Conservation (phyloP, 306 rosid genomes). For the Cajanus cajan region DNA sequence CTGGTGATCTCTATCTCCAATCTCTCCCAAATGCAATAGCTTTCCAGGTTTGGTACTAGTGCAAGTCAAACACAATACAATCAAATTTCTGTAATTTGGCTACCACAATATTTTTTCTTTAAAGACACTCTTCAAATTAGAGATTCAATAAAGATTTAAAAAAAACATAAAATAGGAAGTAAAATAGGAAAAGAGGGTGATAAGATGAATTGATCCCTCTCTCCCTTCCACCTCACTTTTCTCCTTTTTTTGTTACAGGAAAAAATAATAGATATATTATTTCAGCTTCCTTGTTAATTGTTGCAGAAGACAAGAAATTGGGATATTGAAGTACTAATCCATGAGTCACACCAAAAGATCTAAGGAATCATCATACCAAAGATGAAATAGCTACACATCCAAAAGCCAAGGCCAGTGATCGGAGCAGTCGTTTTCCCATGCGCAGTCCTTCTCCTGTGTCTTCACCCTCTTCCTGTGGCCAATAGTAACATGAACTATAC, state of each 20-base stretch:
- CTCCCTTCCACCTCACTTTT: neutral
- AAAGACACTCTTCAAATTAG: conserved; percentile 17
- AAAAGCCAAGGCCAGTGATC: conserved; percentile 83
- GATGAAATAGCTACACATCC: conserved; percentile 88
- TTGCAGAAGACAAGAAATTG: neutral
- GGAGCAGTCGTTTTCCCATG: conserved; percentile 89
- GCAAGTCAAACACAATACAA: conserved; percentile 5
- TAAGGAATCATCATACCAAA: conserved; percentile 55
- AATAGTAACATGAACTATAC: conserved; percentile 33
- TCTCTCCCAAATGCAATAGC: neutral
- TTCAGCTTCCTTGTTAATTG: conserved; percentile 17
- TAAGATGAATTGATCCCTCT: neutral
- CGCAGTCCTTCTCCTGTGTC: conserved; percentile 82
- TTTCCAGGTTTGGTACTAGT: neutral
- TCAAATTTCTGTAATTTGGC: conserved; percentile 1
- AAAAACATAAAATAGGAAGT: neutral
- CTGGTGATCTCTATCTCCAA: neutral
- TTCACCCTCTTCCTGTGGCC: conserved; percentile 92
- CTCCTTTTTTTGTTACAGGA: neutral
- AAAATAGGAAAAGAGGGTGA: neutral
- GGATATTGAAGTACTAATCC: conserved; percentile 8
- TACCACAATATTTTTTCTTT: neutral
- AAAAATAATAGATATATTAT: neutral
- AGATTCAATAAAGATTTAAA: neutral
- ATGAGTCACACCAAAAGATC: conserved; percentile 32